These are phyloP conservation scores for Pezicula radicicola DNA, from an alignment of 2,329 filamentous ascomycete species.

Conservation along the genomic window DNA sequence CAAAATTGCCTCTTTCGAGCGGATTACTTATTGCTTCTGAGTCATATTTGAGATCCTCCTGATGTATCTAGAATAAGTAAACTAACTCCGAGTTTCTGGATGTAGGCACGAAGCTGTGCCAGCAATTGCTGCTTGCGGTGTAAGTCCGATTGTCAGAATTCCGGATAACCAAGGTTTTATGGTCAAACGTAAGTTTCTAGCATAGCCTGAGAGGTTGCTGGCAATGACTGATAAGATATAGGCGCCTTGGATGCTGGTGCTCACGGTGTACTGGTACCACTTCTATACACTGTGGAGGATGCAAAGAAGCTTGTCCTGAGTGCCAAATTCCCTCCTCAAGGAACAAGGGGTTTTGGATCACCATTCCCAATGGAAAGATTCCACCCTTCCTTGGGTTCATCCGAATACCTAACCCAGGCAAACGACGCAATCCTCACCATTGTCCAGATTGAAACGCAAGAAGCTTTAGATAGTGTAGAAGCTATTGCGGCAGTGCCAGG, in stretches of 20 bases:
- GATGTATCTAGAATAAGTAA: too few species aligned
- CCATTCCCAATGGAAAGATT: constrained; percentile 52
- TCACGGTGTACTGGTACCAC: constrained; percentile 53
- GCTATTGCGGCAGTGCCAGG: constrained; percentile 58
- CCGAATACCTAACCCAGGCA: constrained; percentile 54
- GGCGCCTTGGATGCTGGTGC: constrained; percentile 57
- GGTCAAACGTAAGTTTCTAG: constrained; percentile 46
- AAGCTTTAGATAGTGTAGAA: constrained; percentile 58
- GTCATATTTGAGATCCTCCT: too few species aligned
- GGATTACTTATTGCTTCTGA: too few species aligned
- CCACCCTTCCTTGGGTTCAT: constrained; percentile 42
- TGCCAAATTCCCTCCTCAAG: constrained; percentile 54
- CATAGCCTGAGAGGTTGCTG: constrained; percentile 10
- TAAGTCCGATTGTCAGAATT: constrained; percentile 54
- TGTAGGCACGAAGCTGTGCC: constrained; percentile 48
- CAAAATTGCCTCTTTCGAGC: not conserved
- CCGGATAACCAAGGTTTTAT: constrained; percentile 55
- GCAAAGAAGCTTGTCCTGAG: constrained; percentile 46
- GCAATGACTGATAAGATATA: constrained; percentile 21
- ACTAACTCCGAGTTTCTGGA: too few species aligned
- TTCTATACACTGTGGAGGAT: constrained; percentile 52
- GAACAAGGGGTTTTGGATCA: constrained; percentile 52
- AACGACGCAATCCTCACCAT: constrained; percentile 58
- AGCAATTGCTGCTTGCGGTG: constrained; percentile 51
- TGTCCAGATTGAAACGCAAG: constrained; percentile 65